Base-by-base conservation (phyloP, 352 stramenopile genomes). In the Phytopythium mirpurense region DNA sequence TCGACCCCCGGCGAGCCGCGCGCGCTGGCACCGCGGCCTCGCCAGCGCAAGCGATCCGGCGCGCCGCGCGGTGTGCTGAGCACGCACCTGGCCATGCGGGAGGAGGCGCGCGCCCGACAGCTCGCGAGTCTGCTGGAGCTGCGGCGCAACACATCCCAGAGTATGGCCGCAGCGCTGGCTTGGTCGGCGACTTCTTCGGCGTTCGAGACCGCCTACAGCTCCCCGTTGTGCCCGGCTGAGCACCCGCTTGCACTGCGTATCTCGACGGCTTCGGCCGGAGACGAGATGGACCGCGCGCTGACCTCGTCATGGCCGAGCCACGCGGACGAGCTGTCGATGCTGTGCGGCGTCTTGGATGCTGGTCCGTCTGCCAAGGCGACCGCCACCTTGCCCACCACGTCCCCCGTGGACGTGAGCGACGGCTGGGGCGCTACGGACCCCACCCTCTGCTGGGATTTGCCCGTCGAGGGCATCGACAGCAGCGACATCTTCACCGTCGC, bases 1-100 rank as follows among this genome's bases (percentile, higher is more conserved):
- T n/a, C n/a, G n/a, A n/a, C 27, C 15, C n/a, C 16, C 29, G 24
- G 31, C 46, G 21, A 35, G 48, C 11, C 19, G 31, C 47, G 24
- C 21, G 10, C 31, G 31, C 54, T 51, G 51, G 46, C 2, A 23
- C 51, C n/a, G 46, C 56, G 18, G 59, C 59, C 41, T 19, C 1
- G 14, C 19, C 10, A 60, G 44, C 3, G 67, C 59, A 34, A 52
- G 66, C 26, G 41, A 2, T 47, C 41, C 0, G 41, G 41, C 9
- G 60, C 63, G 8, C 67, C 61, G 29, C 47, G 47, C 2, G 47
- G 47, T 2, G 47, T 54, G 21, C 58, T 76, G 14, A 76, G 67
- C 49, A 60, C 67, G n/a, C 63, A 72, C 36, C 35, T 76, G 47
- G 67, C 67, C 32, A 76, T 76, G 67, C 67, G 62, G 36, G 67